Conservation (phyloP, 768 basidiomycete species). For the Tricholoma saponaceum region DNA sequence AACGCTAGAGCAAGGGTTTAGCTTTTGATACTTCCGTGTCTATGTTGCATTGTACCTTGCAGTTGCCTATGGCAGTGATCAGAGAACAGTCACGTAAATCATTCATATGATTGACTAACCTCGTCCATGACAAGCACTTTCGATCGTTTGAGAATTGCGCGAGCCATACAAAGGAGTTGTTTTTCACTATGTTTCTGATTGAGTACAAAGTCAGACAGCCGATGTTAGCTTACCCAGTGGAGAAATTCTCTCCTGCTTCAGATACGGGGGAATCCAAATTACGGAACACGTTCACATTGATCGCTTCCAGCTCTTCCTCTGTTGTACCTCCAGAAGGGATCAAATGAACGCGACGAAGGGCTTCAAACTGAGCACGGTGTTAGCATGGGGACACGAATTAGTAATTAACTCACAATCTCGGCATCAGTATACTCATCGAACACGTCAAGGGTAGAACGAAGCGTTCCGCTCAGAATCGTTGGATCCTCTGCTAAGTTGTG, state of each 20-base stretch:
- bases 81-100: background rate
- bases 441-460: constrained; percentile 80
- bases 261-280: constrained; percentile 70
- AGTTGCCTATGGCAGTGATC: constrained; percentile 45
- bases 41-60: constrained; percentile 41
- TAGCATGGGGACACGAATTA: background rate
- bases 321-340: constrained; percentile 55
- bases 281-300: constrained; percentile 76
- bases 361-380: constrained; percentile 54
- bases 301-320: constrained; percentile 39
- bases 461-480: constrained; percentile 77
- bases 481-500: constrained; percentile 65
- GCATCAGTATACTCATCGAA: constrained; percentile 83
- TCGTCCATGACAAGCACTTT: constrained; percentile 82
- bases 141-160: constrained; percentile 73
- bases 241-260: constrained; percentile 89
- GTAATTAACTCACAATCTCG: constrained; percentile 56
- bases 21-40: background rate
- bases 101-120: constrained; percentile 26
- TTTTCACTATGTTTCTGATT: constrained; percentile 46
- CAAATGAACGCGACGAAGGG: constrained; percentile 79
- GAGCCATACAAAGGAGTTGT: constrained; percentile 82
- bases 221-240: constrained; percentile 54
- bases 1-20: constrained; percentile 38
- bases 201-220: background rate